Base-by-base conservation (phyloP, 2,329 filamentous ascomycete genomes). In the Trichoderma atrobrunneum region DNA sequence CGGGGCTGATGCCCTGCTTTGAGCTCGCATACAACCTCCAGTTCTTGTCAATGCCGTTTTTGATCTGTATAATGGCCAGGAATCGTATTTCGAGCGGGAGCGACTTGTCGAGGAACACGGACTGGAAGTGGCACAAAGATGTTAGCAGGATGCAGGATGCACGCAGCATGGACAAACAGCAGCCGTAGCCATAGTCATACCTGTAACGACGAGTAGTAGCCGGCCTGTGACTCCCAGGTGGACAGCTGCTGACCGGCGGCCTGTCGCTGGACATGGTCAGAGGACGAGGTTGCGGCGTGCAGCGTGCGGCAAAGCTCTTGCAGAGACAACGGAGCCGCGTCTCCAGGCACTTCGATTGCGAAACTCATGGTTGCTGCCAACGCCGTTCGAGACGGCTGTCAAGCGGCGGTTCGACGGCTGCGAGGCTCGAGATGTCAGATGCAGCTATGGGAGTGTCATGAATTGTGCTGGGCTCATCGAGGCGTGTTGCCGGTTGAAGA, bases 21-120 rank as follows among this genome's bases (percentile, higher is more conserved):
- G 80, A 65, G 72, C 82, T 76, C 39, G 83, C 79, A 87, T 93
- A 79, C n/a, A 83, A 76, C 16, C 96, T 89, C 96, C 96, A 99
- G 81, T 94, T 94, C 79, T 92, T 94, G 80, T 98, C 95, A 81
- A 98, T 95, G 70, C 95, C 96, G 81, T 98, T 98, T 81, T 98
- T 98, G 69, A 99, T 87, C 79, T 97, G 93, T 76, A 98, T 97
- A 72, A 98, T 90, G 70, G 95, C 93, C 12, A 98, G 90, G 78
- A 97, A 94, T 73, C 96, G 92, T 68, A 95, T 88, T 77, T 97
- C 91, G 72, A 89, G 83, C 1, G 93, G 92, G 1, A 97, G 84
- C 2, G 90, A 89, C 73, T 90, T 90, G 83, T 97, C 93, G 74
- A 97, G 87, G 80, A 95, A 98, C 43, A 94, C 88, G 76, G 91